Evolutionary conservation across 2,329 filamentous ascomycete species (phyloP), one percentile per base, ranked within the genome.

Genomic region (Penicillium sp.): DNA sequence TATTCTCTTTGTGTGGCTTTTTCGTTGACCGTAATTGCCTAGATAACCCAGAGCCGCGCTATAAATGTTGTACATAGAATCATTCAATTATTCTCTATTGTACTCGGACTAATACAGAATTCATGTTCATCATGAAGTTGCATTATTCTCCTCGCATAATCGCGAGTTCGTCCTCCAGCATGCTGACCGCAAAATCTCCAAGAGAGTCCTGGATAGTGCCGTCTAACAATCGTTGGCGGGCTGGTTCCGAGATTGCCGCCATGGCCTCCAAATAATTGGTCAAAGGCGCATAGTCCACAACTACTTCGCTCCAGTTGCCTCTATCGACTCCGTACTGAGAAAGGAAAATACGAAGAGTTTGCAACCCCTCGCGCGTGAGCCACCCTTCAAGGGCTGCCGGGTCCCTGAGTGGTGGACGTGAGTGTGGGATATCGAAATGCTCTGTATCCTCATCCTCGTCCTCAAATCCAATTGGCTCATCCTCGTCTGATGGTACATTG

Each of bases 261-360:
- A 60, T 15, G 63, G 63, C 68, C 47, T 72, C 68, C 11, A 76
- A 62, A 58, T 75, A 78, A 33, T 73, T 69, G 3, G 65, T 68
- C 33, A 78, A 44, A 1, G 73, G 70, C 19, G 66, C 67, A 47
- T 68, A 68, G 48, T 76, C 72, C 15, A 70, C 58, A 6, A 72
- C 70, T 1, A 46, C 34, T 19, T 71, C 70, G 8, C 69, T 69
- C 75, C 75, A 78, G 44, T 78, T 77, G 3, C 75, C 75, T 6
- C 72, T 70, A 52, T 77, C 75, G 31, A 78, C 69, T 5, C 75
- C 75, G 45, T 77, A 68, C 43, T 74, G 68, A 23, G 64, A 62
- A 16, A 77, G 59, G 50, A 75, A 78, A 13, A 65, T 69, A 21
- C 69, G 66, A n/a, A 77, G 59, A 8, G 65, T 63, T 19, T 70